Conservation (phyloP, 2,329 filamentous ascomycete genomes). For the Diaporthe batatas region DNA sequence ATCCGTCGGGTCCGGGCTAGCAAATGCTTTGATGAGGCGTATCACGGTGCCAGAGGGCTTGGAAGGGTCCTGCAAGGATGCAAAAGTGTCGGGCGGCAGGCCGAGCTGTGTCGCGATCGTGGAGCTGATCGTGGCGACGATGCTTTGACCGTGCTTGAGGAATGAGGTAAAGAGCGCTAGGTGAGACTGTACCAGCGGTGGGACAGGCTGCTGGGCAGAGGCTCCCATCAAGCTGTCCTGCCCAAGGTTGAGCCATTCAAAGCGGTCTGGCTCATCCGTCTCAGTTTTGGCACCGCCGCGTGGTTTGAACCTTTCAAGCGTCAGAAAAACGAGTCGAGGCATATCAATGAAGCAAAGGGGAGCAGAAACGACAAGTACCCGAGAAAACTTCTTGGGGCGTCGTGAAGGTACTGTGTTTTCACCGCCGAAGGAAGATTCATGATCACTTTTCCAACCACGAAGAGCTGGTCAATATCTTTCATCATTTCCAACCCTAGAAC, state of each 20-base stretch:
- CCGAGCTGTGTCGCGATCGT: slow-evolving; percentile 47
- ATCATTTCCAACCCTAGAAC: not conserved
- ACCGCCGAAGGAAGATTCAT: slow-evolving; percentile 23
- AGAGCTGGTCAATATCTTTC: not conserved
- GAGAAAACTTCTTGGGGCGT: slow-evolving; percentile 29
- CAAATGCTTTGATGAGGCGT: slow-evolving; percentile 43
- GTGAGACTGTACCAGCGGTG: slow-evolving; percentile 34
- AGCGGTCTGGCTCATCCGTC: slow-evolving; percentile 47
- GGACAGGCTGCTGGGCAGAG: slow-evolving; percentile 41
- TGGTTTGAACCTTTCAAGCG: slow-evolving; percentile 41
- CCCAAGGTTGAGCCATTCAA: slow-evolving; percentile 49
- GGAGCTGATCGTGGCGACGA: slow-evolving; percentile 43
- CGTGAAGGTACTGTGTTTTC: slow-evolving; percentile 6
- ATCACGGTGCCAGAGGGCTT: slow-evolving; percentile 47
- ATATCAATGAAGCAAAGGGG: too few species aligned
- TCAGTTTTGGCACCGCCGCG: slow-evolving; percentile 44
- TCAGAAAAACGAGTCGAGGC: not conserved
- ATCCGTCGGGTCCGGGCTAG: slow-evolving; percentile 41
- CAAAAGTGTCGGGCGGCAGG: slow-evolving; percentile 47
- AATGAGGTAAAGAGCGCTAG: slow-evolving; percentile 38
- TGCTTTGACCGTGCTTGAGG: slow-evolving; percentile 41
- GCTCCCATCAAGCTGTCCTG: slow-evolving; percentile 50
- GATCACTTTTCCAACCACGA: slow-evolving; percentile 1
- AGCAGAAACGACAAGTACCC: not conserved
- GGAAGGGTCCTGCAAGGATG: slow-evolving; percentile 45